A percentile compares a stretch with the other conserved stretches of the same genome.
phyloP scores from a whole-genome alignment of 2,329 filamentous ascomycete genomes.

The Pseudopyricularia javanii region DNA sequence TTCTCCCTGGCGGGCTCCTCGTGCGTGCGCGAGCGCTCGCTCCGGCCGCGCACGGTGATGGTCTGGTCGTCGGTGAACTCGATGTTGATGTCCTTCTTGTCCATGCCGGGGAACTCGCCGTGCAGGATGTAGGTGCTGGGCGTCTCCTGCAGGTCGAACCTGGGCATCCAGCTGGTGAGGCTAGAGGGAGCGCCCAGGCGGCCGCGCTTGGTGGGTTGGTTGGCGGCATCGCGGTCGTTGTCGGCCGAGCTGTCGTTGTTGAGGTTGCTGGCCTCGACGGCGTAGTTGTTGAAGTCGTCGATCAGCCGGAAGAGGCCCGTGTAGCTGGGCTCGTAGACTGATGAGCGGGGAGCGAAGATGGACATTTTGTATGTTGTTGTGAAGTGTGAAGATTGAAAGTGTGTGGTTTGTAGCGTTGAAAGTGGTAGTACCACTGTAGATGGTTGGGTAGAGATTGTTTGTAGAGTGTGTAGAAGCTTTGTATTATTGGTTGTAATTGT shows the following conservation, averaged over 20 bases:
- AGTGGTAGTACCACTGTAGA: background rate
- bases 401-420: background rate
- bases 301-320: conserved; percentile 46
- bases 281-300: conserved; percentile 49
- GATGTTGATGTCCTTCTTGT: conserved; percentile 61
- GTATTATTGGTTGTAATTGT: background rate
- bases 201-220: background rate
- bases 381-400: background rate
- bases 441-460: background rate
- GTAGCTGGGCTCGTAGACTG: conserved; percentile 19
- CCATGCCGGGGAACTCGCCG: conserved; percentile 66
- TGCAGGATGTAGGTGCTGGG: conserved; percentile 60
- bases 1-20: conserved; percentile 52
- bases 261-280: conserved; percentile 3
- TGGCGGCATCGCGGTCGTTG: conserved; percentile 5
- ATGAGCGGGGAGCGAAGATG: conserved; percentile 36
- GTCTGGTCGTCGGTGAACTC: conserved; percentile 71
- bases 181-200: conserved; percentile 9
- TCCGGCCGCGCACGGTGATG: conserved; percentile 55
- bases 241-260: conserved; percentile 2
- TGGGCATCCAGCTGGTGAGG: conserved; percentile 50
- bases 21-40: conserved; percentile 45
- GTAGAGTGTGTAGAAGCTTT: background rate
- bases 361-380: conserved; percentile 34
- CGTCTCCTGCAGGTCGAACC: conserved; percentile 67